Base-by-base conservation (phyloP, 2,329 filamentous ascomycete species). In the Thielaviopsis ethacetica region DNA sequence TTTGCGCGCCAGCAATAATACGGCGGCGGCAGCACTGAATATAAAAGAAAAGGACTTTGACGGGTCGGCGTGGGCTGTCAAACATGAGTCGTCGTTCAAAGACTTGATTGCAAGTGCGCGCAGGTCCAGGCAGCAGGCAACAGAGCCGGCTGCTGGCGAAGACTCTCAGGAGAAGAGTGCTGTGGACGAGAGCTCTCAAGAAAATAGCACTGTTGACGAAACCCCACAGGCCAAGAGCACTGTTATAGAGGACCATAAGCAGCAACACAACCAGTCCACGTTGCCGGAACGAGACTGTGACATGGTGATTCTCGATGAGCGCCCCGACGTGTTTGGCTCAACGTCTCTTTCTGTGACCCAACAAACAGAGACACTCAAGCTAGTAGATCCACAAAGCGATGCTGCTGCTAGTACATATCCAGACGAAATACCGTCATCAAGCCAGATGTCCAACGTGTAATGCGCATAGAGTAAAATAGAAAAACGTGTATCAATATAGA, bases 11-110 rank as follows among this genome's bases (percentile, higher is more conserved):
- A 79, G 81, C 1, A 74, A 75, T 53, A 80, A 80, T 6, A 70
- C 73, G 12, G 71, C 71, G 3, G 44, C 19, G 24, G 26, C 26
- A 2, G 59, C 66, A 1, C 58, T 64, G 17, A 78, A 73, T 72
- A 70, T 97, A 60, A 91, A 87, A 74, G 84, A 85, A 64, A 97
- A 95, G 67, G 86, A 93, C 61, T 97, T 97, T 67, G 88, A 95
- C 68, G 83, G 83, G 2, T 76, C 77, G 1, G 84, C 82, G 0
- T 95, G 91, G 84, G 83, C 84, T 24, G 75, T 75, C 7, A 83
- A 77, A 62, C 85, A 97, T 70, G 83, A 83, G 54, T 73, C 73
- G 19, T 85, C 89, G 0, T 98, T 95, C 68, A 82, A 84, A 62
- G 79, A 85, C 51, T 70, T 98, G 52, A 91, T 97, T 65, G 84